Conservation (phyloP, 2,329 filamentous ascomycete species). For the Aureobasidium lini region DNA sequence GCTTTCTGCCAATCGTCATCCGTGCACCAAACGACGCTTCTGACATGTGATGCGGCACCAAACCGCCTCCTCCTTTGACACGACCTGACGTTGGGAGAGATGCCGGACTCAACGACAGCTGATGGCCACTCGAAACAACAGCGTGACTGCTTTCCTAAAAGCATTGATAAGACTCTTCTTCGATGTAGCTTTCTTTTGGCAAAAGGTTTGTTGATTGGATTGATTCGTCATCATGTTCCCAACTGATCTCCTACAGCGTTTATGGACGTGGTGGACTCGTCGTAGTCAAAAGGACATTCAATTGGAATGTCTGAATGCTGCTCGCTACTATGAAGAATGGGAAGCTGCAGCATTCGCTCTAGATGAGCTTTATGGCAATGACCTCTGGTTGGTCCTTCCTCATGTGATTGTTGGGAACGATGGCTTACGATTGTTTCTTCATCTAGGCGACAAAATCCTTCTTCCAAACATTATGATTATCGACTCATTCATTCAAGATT, state of each 20-base stretch:
- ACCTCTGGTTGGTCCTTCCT: slow-evolving; percentile 53
- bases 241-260: slow-evolving; percentile 45
- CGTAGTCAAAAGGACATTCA: slow-evolving; percentile 59
- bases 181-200: slow-evolving; percentile 19
- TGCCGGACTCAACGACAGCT: neutral
- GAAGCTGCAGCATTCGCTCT: slow-evolving; percentile 73
- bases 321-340: slow-evolving; percentile 75
- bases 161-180: slow-evolving; percentile 14
- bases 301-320: slow-evolving; percentile 57
- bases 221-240: neutral
- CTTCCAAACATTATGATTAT: slow-evolving; percentile 78
- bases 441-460: slow-evolving; percentile 71
- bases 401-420: neutral
- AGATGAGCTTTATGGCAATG: slow-evolving; percentile 73
- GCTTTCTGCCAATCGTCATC: neutral
- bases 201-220: slow-evolving; percentile 14
- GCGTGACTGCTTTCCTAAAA: slow-evolving; percentile 9
- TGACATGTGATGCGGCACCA: slow-evolving; percentile 3
- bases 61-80: neutral
- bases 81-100: neutral
- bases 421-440: neutral
- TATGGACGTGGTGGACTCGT: slow-evolving; percentile 58
- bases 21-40: neutral
- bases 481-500: slow-evolving; percentile 72
- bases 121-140: slow-evolving; percentile 14